Evolutionary conservation across 441 rosid species (phyloP), one percentile per base, ranked within the genome.

Genomic region (Gossypium davidsonii): DNA sequence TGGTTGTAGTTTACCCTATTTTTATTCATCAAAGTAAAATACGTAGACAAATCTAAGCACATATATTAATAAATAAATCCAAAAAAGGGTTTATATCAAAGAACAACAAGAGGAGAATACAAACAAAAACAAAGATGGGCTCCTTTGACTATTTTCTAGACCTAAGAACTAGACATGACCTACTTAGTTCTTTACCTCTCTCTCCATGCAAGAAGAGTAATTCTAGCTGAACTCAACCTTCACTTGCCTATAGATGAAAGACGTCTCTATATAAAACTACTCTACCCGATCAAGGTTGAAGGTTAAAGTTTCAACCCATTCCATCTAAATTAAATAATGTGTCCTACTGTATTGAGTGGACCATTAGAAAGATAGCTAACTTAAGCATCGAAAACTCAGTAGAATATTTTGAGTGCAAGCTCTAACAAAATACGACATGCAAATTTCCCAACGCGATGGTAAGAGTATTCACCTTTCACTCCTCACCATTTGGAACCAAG

Each of bases 61-160:
- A 67, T 8, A 23, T 65, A 67, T 67, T 67, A 25, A 48, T 25
- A 66, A 66, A 66, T 14, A 66, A n/a, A 66, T 66, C 70, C 53
- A 48, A 66, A 66, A 44, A 46, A 28, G 56, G n/a, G 56, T 14
- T 46, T 7, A 14, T 23, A 25, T 48, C 56, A 67, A 25, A 67
- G 70, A 66, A 67, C n/a, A 2, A 67, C 9, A 20, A 20, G 26
- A 48, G 28, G 69, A 11, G 31, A 28, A 28, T 42, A 42, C 11
- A 67, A 20, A 25, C 12, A 64, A 8, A 39, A 6, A 67, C 21
- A 67, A 11, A 23, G 57, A 66, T 10, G 3, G 23, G 57, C 20
- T 67, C n/a, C 2, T 48, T 25, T 48, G 58, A 48, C 10, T 25
- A 25, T 48, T n/a, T 42, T 67, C 10, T 67, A 48, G 21, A 48